Evolutionary conservation across 176 grass and related monocot species (phyloP).

Genomic region (Bolboschoenus planiculmis): DNA sequence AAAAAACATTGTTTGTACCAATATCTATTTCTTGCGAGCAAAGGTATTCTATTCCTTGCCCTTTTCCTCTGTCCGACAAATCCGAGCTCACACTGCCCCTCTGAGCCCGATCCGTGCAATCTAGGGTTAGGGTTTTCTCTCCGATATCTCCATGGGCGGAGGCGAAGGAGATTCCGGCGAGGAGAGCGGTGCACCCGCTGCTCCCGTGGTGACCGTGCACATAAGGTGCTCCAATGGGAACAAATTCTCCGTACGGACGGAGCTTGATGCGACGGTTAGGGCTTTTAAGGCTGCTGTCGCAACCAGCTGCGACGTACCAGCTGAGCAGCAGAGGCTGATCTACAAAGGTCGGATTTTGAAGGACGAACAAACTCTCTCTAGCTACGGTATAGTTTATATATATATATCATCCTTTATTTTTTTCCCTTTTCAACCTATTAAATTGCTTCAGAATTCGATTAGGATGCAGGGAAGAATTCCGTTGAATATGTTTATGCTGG

Average conservation of each 20-base stretch:
- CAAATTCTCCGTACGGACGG: conserved; percentile 60
- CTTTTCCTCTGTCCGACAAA: neutral
- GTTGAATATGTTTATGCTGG: neutral
- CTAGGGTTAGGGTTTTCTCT: conserved; percentile 21
- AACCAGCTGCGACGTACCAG: conserved; percentile 65
- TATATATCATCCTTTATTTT: neutral
- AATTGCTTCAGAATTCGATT: neutral
- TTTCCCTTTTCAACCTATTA: neutral
- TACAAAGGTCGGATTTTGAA: conserved; percentile 92
- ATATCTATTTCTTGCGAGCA: conserved; percentile 17
- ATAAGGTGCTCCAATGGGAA: conserved; percentile 74
- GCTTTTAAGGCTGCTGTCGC: conserved; percentile 66
- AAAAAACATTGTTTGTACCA: neutral
- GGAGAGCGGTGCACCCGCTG: conserved; percentile 12
- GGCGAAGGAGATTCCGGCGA: conserved; percentile 27
- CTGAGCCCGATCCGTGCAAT: conserved; percentile 32
- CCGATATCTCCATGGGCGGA: conserved; percentile 32
- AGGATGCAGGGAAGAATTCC: neutral
- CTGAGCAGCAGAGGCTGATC: conserved; percentile 92
- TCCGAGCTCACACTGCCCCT: conserved; percentile 15
- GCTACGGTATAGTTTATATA: conserved; percentile 53
- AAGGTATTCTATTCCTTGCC: conserved; percentile 6
- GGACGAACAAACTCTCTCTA: conserved; percentile 88
- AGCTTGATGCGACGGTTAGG: conserved; percentile 47
- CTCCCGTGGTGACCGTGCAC: conserved; percentile 38